A percentile compares a stretch with the other conserved stretches of the same genome.
phyloP scores from a whole-genome alignment of 306 rosid species.

The Fragaria ananassa region DNA sequence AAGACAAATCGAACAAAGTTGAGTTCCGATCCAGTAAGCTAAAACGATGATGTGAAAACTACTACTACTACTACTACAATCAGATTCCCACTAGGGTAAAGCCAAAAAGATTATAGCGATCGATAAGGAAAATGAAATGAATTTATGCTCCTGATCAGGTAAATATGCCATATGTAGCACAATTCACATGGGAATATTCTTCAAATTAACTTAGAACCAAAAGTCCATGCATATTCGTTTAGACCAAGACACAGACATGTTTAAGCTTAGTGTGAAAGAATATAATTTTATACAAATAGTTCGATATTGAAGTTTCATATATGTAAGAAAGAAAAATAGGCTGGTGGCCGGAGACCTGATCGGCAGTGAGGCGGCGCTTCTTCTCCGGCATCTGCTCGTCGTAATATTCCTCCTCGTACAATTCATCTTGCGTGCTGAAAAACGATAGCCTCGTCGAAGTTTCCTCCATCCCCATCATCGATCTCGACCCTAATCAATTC shows the following conservation, averaged over 20 bases:
- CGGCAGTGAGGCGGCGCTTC: constrained; percentile 92
- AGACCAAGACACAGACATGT: neutral
- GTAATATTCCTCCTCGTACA: constrained; percentile 80
- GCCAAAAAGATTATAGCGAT: neutral
- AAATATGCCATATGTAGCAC: neutral
- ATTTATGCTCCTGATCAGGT: constrained; percentile 1
- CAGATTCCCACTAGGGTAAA: neutral
- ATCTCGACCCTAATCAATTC: constrained; percentile 39
- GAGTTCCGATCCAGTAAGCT: neutral
- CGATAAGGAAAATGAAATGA: neutral
- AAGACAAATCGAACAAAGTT: neutral
- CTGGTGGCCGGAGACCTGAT: constrained; percentile 51
- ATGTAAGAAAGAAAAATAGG: constrained; percentile 2
- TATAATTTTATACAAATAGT: neutral
- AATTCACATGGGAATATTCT: constrained; percentile 2
- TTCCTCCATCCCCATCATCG: constrained; percentile 73
- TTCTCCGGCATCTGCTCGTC: constrained; percentile 93
- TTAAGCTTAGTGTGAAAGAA: constrained; percentile 27
- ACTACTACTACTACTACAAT: neutral
- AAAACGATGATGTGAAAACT: neutral
- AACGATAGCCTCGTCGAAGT: constrained; percentile 70
- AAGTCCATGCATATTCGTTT: constrained; percentile 7
- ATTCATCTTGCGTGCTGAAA: constrained; percentile 77
- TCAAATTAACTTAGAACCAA: neutral
- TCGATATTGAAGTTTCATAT: neutral